Base-by-base conservation (phyloP, 768 basidiomycete genomes). In the Rhizopogon salebrosus region DNA sequence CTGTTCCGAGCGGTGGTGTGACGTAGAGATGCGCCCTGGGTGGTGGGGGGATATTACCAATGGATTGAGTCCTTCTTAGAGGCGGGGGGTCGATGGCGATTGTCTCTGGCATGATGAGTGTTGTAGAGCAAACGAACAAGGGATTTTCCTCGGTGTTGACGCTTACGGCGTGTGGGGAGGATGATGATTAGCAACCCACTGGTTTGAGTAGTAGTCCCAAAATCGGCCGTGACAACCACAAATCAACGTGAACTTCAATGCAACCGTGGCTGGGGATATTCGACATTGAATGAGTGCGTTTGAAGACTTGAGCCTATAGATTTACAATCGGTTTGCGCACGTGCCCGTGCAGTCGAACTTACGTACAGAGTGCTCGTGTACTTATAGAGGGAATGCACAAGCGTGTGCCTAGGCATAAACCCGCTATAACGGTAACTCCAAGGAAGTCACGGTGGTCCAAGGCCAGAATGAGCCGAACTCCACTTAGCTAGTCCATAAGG, bases 51-150 rank as follows among this genome's bases (percentile, higher is more conserved):
- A 71, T 68, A 58, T 69, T 60, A 1, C 68, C 68, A 29, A 68
- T 70, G 1, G 68, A 71, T 56, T 66, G 70, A 8, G 68, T 70
- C 50, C 70, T 58, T 45, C 70, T 62, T 23, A 69, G 60, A 54
- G 63, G 61, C 58, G 70, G 68, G 48, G 65, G 63, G 59, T 70
- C 67, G 48, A 57, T 50, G 36, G 62, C 48, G 20, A 58, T 56
- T 40, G 60, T 42, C 29, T 58, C 60, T 41, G 69, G 55, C 67
- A 68, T 68, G 55, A 50, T 57, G 64, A 60, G 53, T 36, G 66
- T 62, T 56, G 24, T 20, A 42, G 52, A 26, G 35, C 34, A 57
- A 57, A 49, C 55, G 58, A 52, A 58, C 48, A 24, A 41, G 31
- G 38, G 26, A 37, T 43, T 37, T 59, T 36, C 56, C 55, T 46